Evolutionary conservation across 1,284 basidiomycete species (phyloP).

Genomic region (Cutaneotrichosporon sp.): DNA sequence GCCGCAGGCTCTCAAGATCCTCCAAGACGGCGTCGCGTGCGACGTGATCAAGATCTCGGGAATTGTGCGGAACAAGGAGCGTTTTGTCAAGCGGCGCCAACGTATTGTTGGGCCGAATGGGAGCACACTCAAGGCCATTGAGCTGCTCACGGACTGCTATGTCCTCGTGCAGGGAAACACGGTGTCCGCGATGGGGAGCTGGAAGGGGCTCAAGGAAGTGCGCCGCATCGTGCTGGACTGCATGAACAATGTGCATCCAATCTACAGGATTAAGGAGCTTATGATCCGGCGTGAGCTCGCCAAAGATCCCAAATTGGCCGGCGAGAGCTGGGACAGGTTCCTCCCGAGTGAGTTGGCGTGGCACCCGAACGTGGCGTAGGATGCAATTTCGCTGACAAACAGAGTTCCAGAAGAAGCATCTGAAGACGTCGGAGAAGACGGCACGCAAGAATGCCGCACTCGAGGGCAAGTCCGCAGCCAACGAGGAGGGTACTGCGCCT

Average conservation of each 20-base stretch:
- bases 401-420: constrained; percentile 85
- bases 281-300: constrained; percentile 98
- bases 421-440: constrained; percentile 88
- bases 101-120: constrained; percentile 96
- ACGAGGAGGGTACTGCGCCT: constrained; percentile 13
- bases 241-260: constrained; percentile 99
- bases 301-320: constrained; percentile 93
- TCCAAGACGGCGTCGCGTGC: constrained; percentile 86
- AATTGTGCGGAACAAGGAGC: constrained; percentile 89
- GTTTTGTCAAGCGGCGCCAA: constrained; percentile 94
- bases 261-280: constrained; percentile 99
- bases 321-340: constrained; percentile 96
- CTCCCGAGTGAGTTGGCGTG: constrained; percentile 64
- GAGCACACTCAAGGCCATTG: constrained; percentile 97
- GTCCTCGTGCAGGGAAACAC: constrained; percentile 98
- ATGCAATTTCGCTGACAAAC: neutral
- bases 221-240: constrained; percentile 92
- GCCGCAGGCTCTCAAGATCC: constrained; percentile 75
- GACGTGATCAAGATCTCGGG: constrained; percentile 99
- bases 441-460: constrained; percentile 68
- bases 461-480: constrained; percentile 13
- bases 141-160: constrained; percentile 93
- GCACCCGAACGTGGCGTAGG: no score
- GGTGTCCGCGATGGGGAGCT: constrained; percentile 94
- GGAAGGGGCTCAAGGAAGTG: constrained; percentile 93